A percentile compares a stretch with the other conserved stretches of the same genome.
These are phyloP conservation scores for Podila epicladia DNA, from an alignment of 192 early-diverging fungal species.

Conservation along the genomic window DNA sequence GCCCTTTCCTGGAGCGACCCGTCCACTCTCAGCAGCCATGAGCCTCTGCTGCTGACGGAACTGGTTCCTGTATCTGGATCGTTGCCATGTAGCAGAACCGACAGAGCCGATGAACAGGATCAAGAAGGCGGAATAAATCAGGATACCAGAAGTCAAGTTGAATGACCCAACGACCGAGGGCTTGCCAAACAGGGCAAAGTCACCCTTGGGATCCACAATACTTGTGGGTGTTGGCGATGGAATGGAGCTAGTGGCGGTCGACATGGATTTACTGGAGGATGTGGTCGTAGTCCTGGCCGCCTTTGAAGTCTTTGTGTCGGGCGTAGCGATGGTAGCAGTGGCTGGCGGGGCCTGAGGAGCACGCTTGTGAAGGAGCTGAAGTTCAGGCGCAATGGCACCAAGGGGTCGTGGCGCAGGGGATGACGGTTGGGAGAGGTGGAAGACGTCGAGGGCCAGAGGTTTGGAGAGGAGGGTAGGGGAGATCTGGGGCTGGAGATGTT, in stretches of 20 bases:
- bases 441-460: neutral
- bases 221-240: neutral
- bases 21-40: slow-evolving; percentile 20
- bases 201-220: slow-evolving; percentile 26
- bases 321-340: neutral
- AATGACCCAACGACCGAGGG: slow-evolving; percentile 30
- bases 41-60: slow-evolving; percentile 28
- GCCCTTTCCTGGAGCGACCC: slow-evolving; percentile 11
- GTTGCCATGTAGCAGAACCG: slow-evolving; percentile 33
- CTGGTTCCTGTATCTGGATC: slow-evolving; percentile 35
- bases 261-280: neutral
- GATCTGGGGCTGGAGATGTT: neutral
- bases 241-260: neutral
- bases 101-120: slow-evolving; percentile 21
- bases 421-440: neutral
- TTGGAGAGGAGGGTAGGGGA: neutral
- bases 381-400: neutral
- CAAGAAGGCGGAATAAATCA: slow-evolving; percentile 35
- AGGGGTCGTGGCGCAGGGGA: neutral
- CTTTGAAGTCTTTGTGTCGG: neutral
- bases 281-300: slow-evolving; percentile 11
- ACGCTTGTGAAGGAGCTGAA: neutral
- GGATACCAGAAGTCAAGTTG: slow-evolving; percentile 42
- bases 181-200: slow-evolving; percentile 31
- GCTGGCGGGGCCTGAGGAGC: neutral